Conservation (phyloP, 179 eudicot genomes). For the Beta macrorhiza region DNA sequence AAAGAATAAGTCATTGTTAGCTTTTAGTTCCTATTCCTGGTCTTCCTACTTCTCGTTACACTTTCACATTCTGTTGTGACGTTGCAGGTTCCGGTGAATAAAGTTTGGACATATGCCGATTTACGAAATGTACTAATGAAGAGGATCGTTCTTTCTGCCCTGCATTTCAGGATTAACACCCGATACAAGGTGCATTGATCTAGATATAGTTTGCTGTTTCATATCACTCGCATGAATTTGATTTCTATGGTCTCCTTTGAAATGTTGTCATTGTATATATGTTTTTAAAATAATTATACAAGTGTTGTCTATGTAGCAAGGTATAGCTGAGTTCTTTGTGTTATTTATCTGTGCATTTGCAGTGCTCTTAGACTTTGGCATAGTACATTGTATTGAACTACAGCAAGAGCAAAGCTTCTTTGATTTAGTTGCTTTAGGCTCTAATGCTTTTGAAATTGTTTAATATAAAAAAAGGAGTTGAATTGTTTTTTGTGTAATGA, state of each 20-base stretch:
- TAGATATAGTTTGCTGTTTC: conserved; percentile 3
- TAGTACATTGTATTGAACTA: not conserved
- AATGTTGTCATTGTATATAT: not conserved
- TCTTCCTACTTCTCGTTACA: not conserved
- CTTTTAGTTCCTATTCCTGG: not conserved
- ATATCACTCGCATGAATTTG: not conserved
- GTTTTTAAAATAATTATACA: not conserved
- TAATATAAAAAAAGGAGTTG: not conserved
- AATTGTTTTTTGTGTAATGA: not conserved
- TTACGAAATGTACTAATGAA: conserved; percentile 93
- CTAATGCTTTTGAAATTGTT: not conserved
- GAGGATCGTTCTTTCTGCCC: conserved; percentile 96
- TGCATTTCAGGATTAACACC: conserved; percentile 97
- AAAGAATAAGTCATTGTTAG: not conserved
- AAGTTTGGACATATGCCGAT: conserved; percentile 79
- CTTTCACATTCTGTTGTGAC: conserved; percentile 1
- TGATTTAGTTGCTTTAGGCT: not conserved
- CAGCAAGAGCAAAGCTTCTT: not conserved
- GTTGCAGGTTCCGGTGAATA: conserved; percentile 86
- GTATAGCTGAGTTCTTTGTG: not conserved
- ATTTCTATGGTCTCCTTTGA: not conserved
- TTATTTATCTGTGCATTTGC: not conserved
- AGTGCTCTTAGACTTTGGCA: not conserved
- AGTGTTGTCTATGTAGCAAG: not conserved
- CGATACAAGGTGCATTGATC: conserved; percentile 80